Conservation (phyloP, 345 rosid genomes). For the Barbarea vulgaris region DNA sequence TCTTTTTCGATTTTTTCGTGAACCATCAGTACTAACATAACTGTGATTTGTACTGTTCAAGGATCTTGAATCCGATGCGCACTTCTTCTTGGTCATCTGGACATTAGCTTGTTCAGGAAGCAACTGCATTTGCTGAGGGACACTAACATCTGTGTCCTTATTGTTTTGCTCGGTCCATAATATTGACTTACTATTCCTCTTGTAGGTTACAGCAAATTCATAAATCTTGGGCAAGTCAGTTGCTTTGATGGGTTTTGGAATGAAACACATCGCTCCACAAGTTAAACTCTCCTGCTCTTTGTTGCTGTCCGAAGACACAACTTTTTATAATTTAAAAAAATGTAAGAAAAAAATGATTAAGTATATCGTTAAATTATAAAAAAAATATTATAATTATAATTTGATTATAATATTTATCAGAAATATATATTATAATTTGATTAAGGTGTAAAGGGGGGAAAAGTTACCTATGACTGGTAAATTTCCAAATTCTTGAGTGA, state of each 20-base stretch:
- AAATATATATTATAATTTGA: background rate
- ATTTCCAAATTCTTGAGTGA: slow-evolving; percentile 49
- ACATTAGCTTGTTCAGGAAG: slow-evolving; percentile 21
- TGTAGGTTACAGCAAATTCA: slow-evolving; percentile 50
- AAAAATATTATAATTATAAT: background rate
- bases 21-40: slow-evolving; percentile 14
- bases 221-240: slow-evolving; percentile 57
- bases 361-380: background rate
- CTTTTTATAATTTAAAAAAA: slow-evolving; percentile 38
- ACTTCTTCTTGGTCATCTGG: slow-evolving; percentile 24
- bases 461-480: slow-evolving; percentile 70
- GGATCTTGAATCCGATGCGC: slow-evolving; percentile 14
- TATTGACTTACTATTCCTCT: slow-evolving; percentile 42
- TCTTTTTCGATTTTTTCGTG: slow-evolving; percentile 24
- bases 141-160: slow-evolving; percentile 18
- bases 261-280: slow-evolving; percentile 60
- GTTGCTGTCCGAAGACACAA: slow-evolving; percentile 66
- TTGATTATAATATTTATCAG: too few relatives aligned
- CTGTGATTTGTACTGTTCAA: background rate
- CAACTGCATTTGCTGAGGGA: slow-evolving; percentile 21
- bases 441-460: slow-evolving; percentile 1
- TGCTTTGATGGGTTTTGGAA: slow-evolving; percentile 61
- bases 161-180: slow-evolving; percentile 13
- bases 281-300: slow-evolving; percentile 52
- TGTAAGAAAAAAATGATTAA: background rate